Base-by-base conservation (phyloP, 352 stramenopile genomes). In the Pythium dissotocum region DNA sequence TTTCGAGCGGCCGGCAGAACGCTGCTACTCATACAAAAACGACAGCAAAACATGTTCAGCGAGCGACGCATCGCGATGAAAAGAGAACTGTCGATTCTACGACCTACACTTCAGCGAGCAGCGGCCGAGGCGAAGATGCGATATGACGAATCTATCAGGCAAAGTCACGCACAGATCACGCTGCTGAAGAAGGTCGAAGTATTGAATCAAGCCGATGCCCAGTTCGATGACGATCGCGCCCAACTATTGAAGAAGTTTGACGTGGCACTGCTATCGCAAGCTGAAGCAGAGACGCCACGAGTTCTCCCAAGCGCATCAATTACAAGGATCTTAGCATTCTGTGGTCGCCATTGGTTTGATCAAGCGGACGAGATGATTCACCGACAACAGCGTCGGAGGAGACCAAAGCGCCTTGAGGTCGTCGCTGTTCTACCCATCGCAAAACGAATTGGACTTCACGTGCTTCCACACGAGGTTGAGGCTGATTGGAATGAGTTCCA, bases 261-360 rank as follows among this genome's bases (percentile, higher is more conserved):
- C 46, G 55, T 69, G 0, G 78, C 79, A 0, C 51, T 86, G 0
- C 63, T 81, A 24, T 63, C 61, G 24, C 71, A 80, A 28, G 74
- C 67, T 4, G 53, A 76, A 24, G 69, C 66, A 18, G 58, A 79
- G 40, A 67, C 64, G 30, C 60, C 67, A 6, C 64, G 68, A 3
- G 72, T 67, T 42, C 64, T 92, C n/a, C 38, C 66, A 16, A 65
- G 77, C 32, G 10, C 16, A 3, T 66, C 72, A 9, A 69, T 89
- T 18, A 54, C 70, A 1, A 72, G 51, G 9, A 87, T 92, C 32
- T 55, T 92, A 16, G 74, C 77, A 2, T 90, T 77, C 40, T 92
- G 80, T 51, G 40, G 54, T 9, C 75, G 83, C 13, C 80, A 89
- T 59, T 92, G 83, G 83, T 92, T 92, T 65, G 77, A 60, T 14